phyloP scores from a whole-genome alignment of 768 basidiomycete genomes.

The Collybia sp. region DNA sequence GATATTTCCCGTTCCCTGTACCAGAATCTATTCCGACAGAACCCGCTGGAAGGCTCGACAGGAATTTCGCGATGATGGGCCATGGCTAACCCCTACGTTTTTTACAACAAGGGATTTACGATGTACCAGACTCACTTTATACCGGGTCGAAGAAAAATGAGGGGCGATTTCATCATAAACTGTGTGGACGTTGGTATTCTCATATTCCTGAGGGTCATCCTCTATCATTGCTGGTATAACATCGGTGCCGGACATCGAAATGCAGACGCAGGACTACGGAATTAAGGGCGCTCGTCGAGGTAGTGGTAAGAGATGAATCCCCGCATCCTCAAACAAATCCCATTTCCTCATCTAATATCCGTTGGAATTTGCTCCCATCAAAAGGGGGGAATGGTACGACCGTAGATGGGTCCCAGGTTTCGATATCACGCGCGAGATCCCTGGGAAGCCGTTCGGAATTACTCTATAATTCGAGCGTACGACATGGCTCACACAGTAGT shows the following conservation, averaged over 20 bases:
- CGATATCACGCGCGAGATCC: conserved; percentile 50
- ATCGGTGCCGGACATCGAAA: conserved; percentile 12
- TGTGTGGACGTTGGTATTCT: conserved; percentile 71
- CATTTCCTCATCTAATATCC: conserved; percentile 74
- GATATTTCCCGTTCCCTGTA: conserved; percentile 97
- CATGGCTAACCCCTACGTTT: conserved; percentile 55
- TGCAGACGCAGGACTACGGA: background rate
- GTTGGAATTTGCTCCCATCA: conserved; percentile 62
- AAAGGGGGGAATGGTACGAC: conserved; percentile 62
- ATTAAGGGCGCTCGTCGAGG: background rate
- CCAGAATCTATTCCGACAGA: conserved; percentile 93
- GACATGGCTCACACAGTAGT: conserved; percentile 48
- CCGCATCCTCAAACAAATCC: conserved; percentile 45
- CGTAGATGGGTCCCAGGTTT: conserved; percentile 35
- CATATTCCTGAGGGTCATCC: conserved; percentile 55
- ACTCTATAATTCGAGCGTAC: background rate
- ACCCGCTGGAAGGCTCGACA: conserved; percentile 65
- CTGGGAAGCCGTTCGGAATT: conserved; percentile 22
- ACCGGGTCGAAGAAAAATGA: conserved; percentile 87
- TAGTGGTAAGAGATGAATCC: conserved; percentile 5
- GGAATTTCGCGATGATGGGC: conserved; percentile 80
- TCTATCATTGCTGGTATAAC: conserved; percentile 38
- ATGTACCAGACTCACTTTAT: conserved; percentile 51
- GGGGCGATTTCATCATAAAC: conserved; percentile 83
- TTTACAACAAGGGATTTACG: too few relatives aligned